Conservation (phyloP, 345 rosid genomes). For the Luvunga scandens region DNA sequence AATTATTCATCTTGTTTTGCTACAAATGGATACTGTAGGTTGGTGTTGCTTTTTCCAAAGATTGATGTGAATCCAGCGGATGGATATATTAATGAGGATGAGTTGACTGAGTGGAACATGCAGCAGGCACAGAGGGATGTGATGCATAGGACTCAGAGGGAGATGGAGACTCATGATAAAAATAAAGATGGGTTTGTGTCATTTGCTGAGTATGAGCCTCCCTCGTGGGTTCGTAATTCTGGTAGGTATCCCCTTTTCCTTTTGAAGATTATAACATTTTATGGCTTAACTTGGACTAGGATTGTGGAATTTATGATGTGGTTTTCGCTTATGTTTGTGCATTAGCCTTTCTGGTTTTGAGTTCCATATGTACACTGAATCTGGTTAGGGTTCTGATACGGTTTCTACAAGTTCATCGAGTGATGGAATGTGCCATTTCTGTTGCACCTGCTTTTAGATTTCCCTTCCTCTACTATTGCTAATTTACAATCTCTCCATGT, state of each 20-base stretch:
- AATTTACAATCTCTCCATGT: not conserved
- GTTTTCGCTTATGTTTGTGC: not conserved
- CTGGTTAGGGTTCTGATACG: not conserved
- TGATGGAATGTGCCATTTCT: not conserved
- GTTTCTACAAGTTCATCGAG: not conserved
- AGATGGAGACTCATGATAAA: conserved; percentile 86
- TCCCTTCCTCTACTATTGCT: not conserved
- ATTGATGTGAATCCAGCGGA: conserved; percentile 79
- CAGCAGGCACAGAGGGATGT: conserved; percentile 73
- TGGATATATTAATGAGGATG: conserved; percentile 71
- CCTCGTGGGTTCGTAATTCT: conserved; percentile 73
- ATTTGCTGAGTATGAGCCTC: conserved; percentile 83
- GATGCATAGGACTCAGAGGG: conserved; percentile 74
- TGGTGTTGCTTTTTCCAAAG: conserved; percentile 81
- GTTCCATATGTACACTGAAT: not conserved
- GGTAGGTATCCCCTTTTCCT: conserved; percentile 34
- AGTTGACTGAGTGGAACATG: conserved; percentile 83
- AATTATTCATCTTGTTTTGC: not conserved
- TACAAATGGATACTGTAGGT: conserved; percentile 30
- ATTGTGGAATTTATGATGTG: not conserved
- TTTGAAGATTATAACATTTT: not conserved
- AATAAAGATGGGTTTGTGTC: conserved; percentile 82
- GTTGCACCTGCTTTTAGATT: not conserved
- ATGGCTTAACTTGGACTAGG: not conserved
- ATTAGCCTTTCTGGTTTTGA: not conserved